Evolutionary conservation across 345 rosid genomes (phyloP).

Genomic region (Brassica carinata): DNA sequence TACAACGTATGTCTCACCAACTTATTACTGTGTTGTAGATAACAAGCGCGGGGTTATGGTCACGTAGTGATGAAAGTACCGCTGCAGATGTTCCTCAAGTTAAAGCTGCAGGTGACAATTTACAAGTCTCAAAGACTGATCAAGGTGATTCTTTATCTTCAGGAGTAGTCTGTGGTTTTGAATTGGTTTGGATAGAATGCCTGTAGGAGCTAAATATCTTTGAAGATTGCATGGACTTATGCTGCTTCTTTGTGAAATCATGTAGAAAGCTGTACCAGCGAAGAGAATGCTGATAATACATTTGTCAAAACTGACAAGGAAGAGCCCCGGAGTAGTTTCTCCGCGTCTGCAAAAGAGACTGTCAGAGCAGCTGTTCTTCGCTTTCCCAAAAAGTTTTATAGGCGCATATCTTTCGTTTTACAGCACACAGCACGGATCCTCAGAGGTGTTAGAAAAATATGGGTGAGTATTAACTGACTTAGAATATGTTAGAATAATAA

Average conservation of each 20-base stretch:
- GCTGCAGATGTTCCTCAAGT: constrained; percentile 42
- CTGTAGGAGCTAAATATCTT: constrained; percentile 48
- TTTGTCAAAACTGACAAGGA: constrained; percentile 53
- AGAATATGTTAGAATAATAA: not conserved
- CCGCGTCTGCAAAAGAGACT: constrained; percentile 71
- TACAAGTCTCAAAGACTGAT: constrained; percentile 51
- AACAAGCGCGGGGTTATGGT: constrained; percentile 93
- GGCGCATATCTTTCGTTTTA: constrained; percentile 74
- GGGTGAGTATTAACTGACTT: constrained; percentile 61
- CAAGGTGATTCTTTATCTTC: constrained; percentile 51
- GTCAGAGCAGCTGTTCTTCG: constrained; percentile 66
- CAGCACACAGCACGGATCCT: constrained; percentile 52
- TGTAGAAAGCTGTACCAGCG: constrained; percentile 50
- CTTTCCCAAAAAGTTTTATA: constrained; percentile 69
- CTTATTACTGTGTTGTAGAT: constrained; percentile 59
- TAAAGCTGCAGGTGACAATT: constrained; percentile 40
- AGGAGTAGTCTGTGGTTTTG: constrained; percentile 27
- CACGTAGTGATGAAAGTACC: constrained; percentile 53
- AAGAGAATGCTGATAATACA: constrained; percentile 52
- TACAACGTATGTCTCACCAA: constrained; percentile 11
- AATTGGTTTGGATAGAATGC: constrained; percentile 49
- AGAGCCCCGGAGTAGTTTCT: constrained; percentile 56
- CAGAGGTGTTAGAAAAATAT: constrained; percentile 57
- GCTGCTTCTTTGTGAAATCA: constrained; percentile 49
- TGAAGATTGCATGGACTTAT: constrained; percentile 58